Conservation (phyloP, 805 yeast species). For the Candida dajiaensis region DNA sequence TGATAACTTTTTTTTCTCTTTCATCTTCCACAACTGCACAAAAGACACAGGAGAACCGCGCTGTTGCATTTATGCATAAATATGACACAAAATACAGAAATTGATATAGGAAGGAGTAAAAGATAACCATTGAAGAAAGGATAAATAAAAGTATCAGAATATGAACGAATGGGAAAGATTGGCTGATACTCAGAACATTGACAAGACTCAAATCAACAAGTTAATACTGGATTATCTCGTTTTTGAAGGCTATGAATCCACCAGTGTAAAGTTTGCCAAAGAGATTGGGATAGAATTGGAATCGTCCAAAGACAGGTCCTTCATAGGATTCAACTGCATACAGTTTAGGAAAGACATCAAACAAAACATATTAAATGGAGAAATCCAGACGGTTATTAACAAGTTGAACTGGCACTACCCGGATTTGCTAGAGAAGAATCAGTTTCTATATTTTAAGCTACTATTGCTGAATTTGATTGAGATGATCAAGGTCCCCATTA, state of each 20-base stretch:
- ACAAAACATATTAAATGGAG: slow-evolving; percentile 48
- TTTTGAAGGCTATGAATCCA: slow-evolving; percentile 69
- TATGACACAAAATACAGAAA: not conserved
- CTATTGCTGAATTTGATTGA: slow-evolving; percentile 73
- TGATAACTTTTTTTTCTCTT: too few species aligned
- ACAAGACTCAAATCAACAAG: slow-evolving; percentile 12
- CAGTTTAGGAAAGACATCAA: slow-evolving; percentile 48
- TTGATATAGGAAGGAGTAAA: not conserved
- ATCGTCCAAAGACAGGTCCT: not conserved
- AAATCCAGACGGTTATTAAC: slow-evolving; percentile 52
- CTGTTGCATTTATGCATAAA: not conserved
- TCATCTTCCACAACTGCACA: not conserved
- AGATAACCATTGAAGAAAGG: too few species aligned
- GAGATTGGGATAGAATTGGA: slow-evolving; percentile 25
- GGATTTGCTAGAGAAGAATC: slow-evolving; percentile 55
- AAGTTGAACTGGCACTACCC: slow-evolving; percentile 57
- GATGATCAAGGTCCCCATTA: slow-evolving; percentile 50
- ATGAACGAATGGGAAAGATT: not conserved
- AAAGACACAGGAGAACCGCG: not conserved
- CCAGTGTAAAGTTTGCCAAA: slow-evolving; percentile 40
- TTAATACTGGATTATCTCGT: slow-evolving; percentile 69
- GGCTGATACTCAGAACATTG: not conserved
- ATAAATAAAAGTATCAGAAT: not conserved
- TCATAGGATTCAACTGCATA: slow-evolving; percentile 44
- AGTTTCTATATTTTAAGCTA: slow-evolving; percentile 63